phyloP scores from a whole-genome alignment of 352 stramenopile genomes.

The Pythium aquatile region DNA sequence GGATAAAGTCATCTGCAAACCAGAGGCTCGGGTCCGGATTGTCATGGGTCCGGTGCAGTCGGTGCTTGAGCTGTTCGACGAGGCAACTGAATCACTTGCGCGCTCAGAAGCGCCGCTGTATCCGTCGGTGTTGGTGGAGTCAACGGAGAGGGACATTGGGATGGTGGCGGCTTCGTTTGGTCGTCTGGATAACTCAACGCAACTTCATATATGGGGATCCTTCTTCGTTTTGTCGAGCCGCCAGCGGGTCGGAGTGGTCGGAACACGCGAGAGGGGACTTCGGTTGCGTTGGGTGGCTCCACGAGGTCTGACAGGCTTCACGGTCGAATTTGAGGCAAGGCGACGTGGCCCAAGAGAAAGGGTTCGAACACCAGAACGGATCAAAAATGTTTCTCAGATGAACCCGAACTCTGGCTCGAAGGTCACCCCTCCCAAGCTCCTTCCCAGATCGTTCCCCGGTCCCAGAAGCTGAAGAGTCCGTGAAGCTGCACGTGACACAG shows the following conservation, averaged over 20 bases:
- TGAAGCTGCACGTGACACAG: background rate
- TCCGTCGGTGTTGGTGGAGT: constrained; percentile 4
- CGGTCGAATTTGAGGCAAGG: background rate
- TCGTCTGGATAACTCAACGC: constrained; percentile 5
- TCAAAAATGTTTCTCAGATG: background rate
- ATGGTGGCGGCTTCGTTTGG: background rate
- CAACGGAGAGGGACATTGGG: constrained; percentile 13
- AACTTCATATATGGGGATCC: constrained; percentile 26
- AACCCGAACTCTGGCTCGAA: background rate
- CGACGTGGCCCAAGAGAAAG: constrained; percentile 5
- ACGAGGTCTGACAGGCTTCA: background rate
- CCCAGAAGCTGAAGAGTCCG: background rate
- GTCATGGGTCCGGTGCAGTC: constrained; percentile 10
- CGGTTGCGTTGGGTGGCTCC: constrained; percentile 7
- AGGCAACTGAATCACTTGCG: constrained; percentile 7
- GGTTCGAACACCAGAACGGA: background rate
- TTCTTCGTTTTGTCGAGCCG: constrained; percentile 12
- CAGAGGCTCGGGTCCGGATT: constrained; percentile 1
- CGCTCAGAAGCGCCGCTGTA: background rate
- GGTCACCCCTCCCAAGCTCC: constrained; percentile 10
- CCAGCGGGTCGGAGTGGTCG: background rate
- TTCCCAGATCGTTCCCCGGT: constrained; percentile 20
- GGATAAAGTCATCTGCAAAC: background rate
- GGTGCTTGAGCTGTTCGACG: constrained; percentile 9
- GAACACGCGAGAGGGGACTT: background rate